Evolutionary conservation across 805 yeast species (phyloP).

Genomic region (Candida tallmaniae): DNA sequence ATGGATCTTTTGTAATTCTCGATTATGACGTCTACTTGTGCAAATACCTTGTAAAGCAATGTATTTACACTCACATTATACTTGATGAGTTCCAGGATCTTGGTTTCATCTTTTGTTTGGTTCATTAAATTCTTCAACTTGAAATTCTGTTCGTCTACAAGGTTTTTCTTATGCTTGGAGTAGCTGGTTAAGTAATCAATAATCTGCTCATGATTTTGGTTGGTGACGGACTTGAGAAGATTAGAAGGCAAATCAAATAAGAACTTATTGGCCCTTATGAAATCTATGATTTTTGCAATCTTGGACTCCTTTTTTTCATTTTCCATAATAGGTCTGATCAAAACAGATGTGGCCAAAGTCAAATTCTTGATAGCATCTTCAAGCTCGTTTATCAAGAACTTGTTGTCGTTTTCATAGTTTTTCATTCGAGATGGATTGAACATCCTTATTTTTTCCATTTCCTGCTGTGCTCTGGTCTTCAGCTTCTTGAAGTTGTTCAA

Average conservation of each 20-base stretch:
- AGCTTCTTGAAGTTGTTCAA: conserved; percentile 28
- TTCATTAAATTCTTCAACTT: conserved; percentile 10
- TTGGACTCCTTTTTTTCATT: conserved; percentile 33
- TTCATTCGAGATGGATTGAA: conserved; percentile 30
- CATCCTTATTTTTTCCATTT: conserved; percentile 28
- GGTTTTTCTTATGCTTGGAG: conserved; percentile 11
- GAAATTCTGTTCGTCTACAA: conserved; percentile 9
- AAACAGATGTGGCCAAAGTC: conserved; percentile 30
- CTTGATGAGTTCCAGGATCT: conserved; percentile 3
- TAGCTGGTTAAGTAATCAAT: conserved; percentile 31
- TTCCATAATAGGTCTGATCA: conserved; percentile 40
- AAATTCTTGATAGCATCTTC: conserved; percentile 37
- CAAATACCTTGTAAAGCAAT: conserved; percentile 24
- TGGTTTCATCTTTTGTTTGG: conserved; percentile 18
- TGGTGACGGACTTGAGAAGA: conserved; percentile 23
- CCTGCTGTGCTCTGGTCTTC: conserved; percentile 33
- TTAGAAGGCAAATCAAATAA: conserved; percentile 35
- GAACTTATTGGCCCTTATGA: conserved; percentile 25
- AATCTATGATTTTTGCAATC: conserved; percentile 30
- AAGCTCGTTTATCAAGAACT: conserved; percentile 24
- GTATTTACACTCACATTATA: conserved; percentile 19
- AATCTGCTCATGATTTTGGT: conserved; percentile 31
- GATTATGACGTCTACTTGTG: conserved; percentile 30
- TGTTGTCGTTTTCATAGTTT: conserved; percentile 14
- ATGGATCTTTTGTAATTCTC: conserved; percentile 30